Evolutionary conservation across 305 asterid genomes (phyloP).

Genomic region (Fraxinus floribunda): DNA sequence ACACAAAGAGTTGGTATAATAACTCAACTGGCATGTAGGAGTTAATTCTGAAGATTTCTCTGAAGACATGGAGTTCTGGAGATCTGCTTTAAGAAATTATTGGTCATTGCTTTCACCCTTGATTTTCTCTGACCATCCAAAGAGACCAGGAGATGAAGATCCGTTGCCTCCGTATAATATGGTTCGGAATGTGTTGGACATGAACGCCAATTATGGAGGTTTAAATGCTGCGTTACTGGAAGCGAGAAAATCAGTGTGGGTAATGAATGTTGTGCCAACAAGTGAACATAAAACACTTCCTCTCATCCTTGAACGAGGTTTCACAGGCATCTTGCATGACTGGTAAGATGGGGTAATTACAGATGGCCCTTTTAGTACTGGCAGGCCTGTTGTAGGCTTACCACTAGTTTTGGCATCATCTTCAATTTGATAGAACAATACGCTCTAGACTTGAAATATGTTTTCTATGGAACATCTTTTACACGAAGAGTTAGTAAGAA

Average conservation of each 20-base stretch:
- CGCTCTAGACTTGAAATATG: not conserved
- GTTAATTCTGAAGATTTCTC: slow-evolving; percentile 64
- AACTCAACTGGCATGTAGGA: slow-evolving; percentile 44
- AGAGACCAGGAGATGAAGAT: slow-evolving; percentile 97
- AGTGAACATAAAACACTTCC: slow-evolving; percentile 76
- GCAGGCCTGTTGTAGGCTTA: not conserved
- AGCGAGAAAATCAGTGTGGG: slow-evolving; percentile 79
- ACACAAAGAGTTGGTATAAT: not conserved
- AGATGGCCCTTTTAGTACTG: not conserved
- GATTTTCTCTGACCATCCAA: slow-evolving; percentile 98
- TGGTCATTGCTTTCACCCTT: slow-evolving; percentile 95
- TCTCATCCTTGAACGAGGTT: slow-evolving; percentile 74
- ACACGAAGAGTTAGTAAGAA: not conserved
- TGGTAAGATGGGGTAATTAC: slow-evolving; percentile 43
- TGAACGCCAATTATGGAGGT: slow-evolving; percentile 94
- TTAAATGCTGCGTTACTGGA: slow-evolving; percentile 66
- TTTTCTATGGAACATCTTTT: not conserved
- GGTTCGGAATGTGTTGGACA: slow-evolving; percentile 97
- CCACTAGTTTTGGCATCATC: slow-evolving; percentile 1
- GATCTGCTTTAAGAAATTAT: slow-evolving; percentile 68
- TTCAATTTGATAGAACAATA: not conserved
- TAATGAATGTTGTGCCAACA: slow-evolving; percentile 88
- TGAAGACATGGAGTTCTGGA: slow-evolving; percentile 72
- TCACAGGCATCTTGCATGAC: slow-evolving; percentile 79
- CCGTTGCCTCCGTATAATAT: slow-evolving; percentile 91